Percentiles rank a stretch among this genome's conserved stretches.
phyloP scores from a whole-genome alignment of 306 rosid species.

The Oemleria cerasiformis region DNA sequence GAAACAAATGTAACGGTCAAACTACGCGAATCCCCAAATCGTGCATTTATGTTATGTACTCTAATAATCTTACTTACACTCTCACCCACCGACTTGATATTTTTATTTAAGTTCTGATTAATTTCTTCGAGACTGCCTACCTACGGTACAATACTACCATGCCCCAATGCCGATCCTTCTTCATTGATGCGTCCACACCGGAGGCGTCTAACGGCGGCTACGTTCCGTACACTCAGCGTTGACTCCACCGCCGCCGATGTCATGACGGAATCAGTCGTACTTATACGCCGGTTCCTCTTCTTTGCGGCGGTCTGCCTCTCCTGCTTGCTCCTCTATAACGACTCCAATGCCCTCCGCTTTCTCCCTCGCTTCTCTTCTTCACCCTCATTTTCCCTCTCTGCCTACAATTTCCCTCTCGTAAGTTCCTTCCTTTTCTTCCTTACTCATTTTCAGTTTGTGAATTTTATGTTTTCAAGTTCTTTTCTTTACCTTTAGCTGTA shows the following conservation, averaged over 20 bases:
- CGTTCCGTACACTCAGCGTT: not conserved
- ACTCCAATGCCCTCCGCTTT: constrained; percentile 41
- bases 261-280: constrained; percentile 12
- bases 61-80: not conserved
- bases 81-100: not conserved
- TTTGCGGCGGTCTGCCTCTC: constrained; percentile 51
- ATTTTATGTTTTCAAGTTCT: not conserved
- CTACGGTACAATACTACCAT: not conserved
- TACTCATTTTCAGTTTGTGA: not conserved
- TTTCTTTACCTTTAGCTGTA: not conserved
- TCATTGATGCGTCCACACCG: constrained; percentile 14
- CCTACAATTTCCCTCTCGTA: constrained; percentile 34
- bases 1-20: not conserved
- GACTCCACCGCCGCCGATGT: not conserved
- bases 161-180: not conserved
- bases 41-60: not conserved
- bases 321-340: constrained; percentile 45
- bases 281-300: constrained; percentile 27
- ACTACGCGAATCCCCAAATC: not conserved
- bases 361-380: constrained; percentile 38
- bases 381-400: constrained; percentile 33
- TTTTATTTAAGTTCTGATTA: not conserved
- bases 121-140: not conserved
- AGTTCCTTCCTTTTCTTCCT: constrained; percentile 21
- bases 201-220: constrained; percentile 12